Conservation (phyloP, 176 grass and related monocot genomes). For the Zea luxurians region DNA sequence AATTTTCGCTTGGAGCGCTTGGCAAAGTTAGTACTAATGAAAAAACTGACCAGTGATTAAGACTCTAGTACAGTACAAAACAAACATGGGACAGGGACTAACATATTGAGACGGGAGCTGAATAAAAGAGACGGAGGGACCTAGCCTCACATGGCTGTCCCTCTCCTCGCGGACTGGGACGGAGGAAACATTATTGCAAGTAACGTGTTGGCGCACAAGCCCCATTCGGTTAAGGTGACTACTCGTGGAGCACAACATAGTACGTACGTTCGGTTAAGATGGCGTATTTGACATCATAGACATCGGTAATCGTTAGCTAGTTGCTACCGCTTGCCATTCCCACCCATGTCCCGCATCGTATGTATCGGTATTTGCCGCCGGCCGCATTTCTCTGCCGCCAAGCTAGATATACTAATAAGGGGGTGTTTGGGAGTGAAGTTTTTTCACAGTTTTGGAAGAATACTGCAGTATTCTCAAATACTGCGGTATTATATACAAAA, state of each 20-base stretch:
- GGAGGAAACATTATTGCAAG: slow-evolving; percentile 37
- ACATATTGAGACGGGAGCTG: slow-evolving; percentile 12
- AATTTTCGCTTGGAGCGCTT: neutral
- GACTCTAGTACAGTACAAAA: neutral
- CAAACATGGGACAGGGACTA: slow-evolving; percentile 37
- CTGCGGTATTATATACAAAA: too few species aligned
- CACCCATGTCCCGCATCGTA: neutral
- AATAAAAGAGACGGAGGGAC: slow-evolving; percentile 32
- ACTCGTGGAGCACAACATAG: slow-evolving; percentile 38
- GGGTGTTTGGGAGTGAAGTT: too few species aligned
- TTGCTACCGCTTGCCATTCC: neutral
- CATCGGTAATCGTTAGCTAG: slow-evolving; percentile 12
- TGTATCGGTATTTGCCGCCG: neutral
- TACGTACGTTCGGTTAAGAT: slow-evolving; percentile 46
- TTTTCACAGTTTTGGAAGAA: too few species aligned
- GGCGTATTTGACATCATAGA: slow-evolving; percentile 34
- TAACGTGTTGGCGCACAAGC: slow-evolving; percentile 24
- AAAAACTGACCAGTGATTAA: slow-evolving; percentile 9
- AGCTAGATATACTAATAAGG: too few species aligned
- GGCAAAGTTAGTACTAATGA: neutral
- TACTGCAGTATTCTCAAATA: too few species aligned
- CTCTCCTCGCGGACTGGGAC: slow-evolving; percentile 17
- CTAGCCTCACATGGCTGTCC: slow-evolving; percentile 46
- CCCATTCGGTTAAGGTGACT: neutral
- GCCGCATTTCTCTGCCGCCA: too few species aligned